Conservation (phyloP, 2,329 filamentous ascomycete genomes). For the Trichoderma polysporum region DNA sequence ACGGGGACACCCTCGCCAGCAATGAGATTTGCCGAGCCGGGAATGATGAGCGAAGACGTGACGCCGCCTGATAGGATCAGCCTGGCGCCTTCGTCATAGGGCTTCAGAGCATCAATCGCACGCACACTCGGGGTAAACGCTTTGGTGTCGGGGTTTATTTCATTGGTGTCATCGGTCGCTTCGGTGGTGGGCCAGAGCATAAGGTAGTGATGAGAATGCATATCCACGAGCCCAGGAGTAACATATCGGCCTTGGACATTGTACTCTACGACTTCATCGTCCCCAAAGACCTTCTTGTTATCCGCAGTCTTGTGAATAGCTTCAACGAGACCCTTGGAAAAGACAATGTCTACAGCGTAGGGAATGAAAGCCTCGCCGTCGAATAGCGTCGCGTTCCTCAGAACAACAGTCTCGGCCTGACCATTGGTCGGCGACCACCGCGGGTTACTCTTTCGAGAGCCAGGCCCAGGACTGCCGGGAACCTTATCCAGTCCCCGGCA, state of each 20-base stretch:
- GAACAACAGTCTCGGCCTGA: slow-evolving; percentile 37
- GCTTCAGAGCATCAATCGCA: slow-evolving; percentile 39
- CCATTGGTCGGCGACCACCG: slow-evolving; percentile 42
- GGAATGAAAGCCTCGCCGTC: slow-evolving; percentile 40
- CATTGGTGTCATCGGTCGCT: slow-evolving; percentile 39
- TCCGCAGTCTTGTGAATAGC: slow-evolving; percentile 14
- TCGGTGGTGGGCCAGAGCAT: slow-evolving; percentile 35
- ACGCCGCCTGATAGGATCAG: slow-evolving; percentile 46
- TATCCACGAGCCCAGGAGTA: slow-evolving; percentile 46
- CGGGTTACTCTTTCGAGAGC: slow-evolving; percentile 32
- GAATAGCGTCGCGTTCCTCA: slow-evolving; percentile 45
- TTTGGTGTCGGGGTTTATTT: slow-evolving; percentile 31
- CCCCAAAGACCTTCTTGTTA: not conserved
- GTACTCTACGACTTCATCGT: slow-evolving; percentile 26
- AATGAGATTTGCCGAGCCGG: slow-evolving; percentile 46
- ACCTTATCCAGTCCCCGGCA: slow-evolving; percentile 8
- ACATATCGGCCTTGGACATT: slow-evolving; percentile 41
- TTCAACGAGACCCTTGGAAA: slow-evolving; percentile 16
- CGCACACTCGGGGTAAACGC: slow-evolving; percentile 11
- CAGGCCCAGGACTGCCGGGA: slow-evolving; percentile 3
- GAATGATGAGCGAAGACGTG: slow-evolving; percentile 46
- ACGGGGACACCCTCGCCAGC: slow-evolving; percentile 45
- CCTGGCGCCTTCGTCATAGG: slow-evolving; percentile 39
- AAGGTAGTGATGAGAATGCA: slow-evolving; percentile 45
- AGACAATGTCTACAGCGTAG: slow-evolving; percentile 33